These are phyloP conservation scores for Sanghuangporus sanghuang DNA, from an alignment of 1,284 basidiomycete species.

Conservation along the genomic window DNA sequence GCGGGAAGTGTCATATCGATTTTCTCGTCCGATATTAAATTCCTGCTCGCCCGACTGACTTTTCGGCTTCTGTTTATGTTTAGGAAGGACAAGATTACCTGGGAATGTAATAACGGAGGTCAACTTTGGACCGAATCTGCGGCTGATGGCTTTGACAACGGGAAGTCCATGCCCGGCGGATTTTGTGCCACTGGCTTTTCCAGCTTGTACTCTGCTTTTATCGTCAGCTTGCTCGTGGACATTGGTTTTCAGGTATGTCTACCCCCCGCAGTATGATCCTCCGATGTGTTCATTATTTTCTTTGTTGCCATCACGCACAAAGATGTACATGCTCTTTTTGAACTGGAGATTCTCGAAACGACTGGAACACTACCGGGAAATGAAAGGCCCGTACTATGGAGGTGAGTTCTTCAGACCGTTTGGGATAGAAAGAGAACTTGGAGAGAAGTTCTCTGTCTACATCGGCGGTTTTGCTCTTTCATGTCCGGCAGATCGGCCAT, in stretches of 20 bases:
- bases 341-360: conserved; percentile 67
- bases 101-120: conserved; percentile 75
- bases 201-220: conserved; percentile 63
- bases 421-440: background rate
- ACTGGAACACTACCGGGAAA: conserved; percentile 56
- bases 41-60: conserved; percentile 4
- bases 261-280: background rate
- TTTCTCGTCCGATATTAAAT: conserved; percentile 12
- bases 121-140: conserved; percentile 58
- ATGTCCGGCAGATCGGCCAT: conserved; percentile 13
- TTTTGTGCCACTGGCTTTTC: conserved; percentile 64
- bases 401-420: conserved; percentile 35
- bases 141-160: conserved; percentile 36
- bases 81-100: conserved; percentile 66
- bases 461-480: conserved; percentile 15
- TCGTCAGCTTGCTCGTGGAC: conserved; percentile 60
- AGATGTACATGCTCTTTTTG: conserved; percentile 72
- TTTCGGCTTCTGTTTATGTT: conserved; percentile 21
- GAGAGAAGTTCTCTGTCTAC: conserved; percentile 2
- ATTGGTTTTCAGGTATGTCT: conserved; percentile 61
- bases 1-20: conserved; percentile 15
- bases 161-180: conserved; percentile 46
- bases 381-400: conserved; percentile 60
- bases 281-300: background rate
- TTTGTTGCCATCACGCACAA: conserved; percentile 14